phyloP scores from a whole-genome alignment of 2,329 filamentous ascomycete species.

The Talaromyces rugulosus region DNA sequence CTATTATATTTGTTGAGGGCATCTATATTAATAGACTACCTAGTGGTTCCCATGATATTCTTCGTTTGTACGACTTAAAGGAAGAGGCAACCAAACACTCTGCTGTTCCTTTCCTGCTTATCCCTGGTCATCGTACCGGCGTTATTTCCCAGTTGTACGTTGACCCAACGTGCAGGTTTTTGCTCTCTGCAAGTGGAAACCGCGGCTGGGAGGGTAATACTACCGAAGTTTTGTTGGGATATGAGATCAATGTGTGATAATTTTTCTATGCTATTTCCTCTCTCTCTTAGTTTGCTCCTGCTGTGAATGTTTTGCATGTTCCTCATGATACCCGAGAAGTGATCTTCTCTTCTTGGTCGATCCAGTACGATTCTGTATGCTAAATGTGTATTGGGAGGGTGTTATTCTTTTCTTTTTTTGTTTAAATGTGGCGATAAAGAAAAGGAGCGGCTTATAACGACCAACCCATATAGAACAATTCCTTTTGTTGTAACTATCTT shows the following conservation, averaged over 20 bases:
- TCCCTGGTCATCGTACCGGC: constrained; percentile 84
- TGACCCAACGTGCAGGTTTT: constrained; percentile 81
- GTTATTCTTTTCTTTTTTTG: not conserved
- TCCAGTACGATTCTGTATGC: not conserved
- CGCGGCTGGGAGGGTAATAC: constrained; percentile 88
- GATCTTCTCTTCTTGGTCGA: not conserved
- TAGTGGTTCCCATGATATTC: constrained; percentile 86
- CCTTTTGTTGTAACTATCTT: not conserved
- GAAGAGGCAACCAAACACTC: constrained; percentile 66
- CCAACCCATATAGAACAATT: not conserved
- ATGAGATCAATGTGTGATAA: constrained; percentile 66
- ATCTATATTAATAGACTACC: constrained; percentile 5
- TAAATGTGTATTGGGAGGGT: not conserved
- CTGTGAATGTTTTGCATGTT: not conserved
- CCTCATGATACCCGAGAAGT: not conserved
- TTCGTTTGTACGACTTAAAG: constrained; percentile 84
- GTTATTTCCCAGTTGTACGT: constrained; percentile 83
- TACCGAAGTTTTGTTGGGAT: constrained; percentile 89
- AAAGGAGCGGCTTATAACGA: not conserved
- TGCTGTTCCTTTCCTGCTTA: constrained; percentile 89
- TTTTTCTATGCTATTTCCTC: not conserved
- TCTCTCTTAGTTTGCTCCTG: not conserved
- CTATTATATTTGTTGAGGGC: constrained; percentile 5
- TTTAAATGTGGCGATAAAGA: not conserved
- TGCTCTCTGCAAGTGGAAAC: constrained; percentile 88